phyloP scores from a whole-genome alignment of 768 basidiomycete genomes.

The Podaxis sp. region DNA sequence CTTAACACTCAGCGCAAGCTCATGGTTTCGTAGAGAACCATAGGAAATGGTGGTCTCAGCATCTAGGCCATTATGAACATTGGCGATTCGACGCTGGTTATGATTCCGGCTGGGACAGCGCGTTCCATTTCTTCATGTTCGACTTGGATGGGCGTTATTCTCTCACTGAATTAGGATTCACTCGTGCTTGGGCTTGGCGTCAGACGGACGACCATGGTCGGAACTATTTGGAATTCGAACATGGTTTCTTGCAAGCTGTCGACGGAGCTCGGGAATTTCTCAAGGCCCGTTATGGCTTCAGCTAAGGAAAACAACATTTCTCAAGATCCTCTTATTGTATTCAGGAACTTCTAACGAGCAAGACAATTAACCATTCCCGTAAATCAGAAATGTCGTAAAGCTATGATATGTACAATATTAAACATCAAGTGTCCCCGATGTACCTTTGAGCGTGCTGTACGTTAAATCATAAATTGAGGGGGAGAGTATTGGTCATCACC shows the following conservation, averaged over 20 bases:
- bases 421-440: not conserved
- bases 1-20: slow-evolving; percentile 25
- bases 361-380: not conserved
- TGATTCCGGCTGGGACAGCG: slow-evolving; percentile 70
- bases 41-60: slow-evolving; percentile 42
- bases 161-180: slow-evolving; percentile 64
- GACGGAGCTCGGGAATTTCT: slow-evolving; percentile 31
- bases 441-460: too few species aligned
- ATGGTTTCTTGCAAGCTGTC: slow-evolving; percentile 62
- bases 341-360: not conserved
- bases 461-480: too few species aligned
- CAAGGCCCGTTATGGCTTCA: not conserved
- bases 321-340: not conserved
- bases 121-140: slow-evolving; percentile 50
- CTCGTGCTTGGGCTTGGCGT: slow-evolving; percentile 54
- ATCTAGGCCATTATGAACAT: slow-evolving; percentile 62
- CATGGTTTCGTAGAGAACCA: slow-evolving; percentile 33
- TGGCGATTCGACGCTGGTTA: slow-evolving; percentile 70
- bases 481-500: not conserved
- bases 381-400: not conserved
- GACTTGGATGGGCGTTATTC: slow-evolving; percentile 22
- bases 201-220: slow-evolving; percentile 44
- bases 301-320: not conserved
- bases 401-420: not conserved
- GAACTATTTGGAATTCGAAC: slow-evolving; percentile 70